These are phyloP conservation scores for Aspergillus neoniger DNA, from an alignment of 2,329 filamentous ascomycete species.

Conservation along the genomic window DNA sequence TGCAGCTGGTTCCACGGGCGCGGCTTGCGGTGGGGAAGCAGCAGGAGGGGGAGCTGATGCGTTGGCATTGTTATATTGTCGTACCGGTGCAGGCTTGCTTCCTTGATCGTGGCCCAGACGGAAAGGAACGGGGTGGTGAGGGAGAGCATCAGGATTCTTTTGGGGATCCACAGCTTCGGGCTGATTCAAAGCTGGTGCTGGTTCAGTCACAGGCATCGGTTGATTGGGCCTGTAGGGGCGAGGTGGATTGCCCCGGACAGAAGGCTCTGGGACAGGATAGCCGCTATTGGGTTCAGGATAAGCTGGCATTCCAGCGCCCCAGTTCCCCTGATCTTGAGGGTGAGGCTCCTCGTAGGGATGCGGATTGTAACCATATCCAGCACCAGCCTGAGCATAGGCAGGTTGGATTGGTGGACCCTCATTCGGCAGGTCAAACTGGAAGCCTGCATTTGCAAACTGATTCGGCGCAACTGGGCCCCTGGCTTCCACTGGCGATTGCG, in stretches of 20 bases:
- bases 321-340: slow-evolving; percentile 16
- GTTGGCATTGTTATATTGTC: slow-evolving; percentile 50
- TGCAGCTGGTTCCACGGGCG: slow-evolving; percentile 18
- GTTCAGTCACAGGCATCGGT: slow-evolving; percentile 22
- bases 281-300: slow-evolving; percentile 10
- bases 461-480: slow-evolving; percentile 27
- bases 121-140: slow-evolving; percentile 58
- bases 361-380: slow-evolving; percentile 24
- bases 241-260: slow-evolving; percentile 22
- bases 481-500: slow-evolving; percentile 53
- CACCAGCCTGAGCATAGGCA: slow-evolving; percentile 19
- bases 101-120: slow-evolving; percentile 52
- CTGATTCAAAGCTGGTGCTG: slow-evolving; percentile 15
- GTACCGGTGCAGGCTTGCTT: slow-evolving; percentile 53
- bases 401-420: slow-evolving; percentile 19
- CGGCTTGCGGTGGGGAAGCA: slow-evolving; percentile 25
- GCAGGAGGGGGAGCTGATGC: slow-evolving; percentile 37
- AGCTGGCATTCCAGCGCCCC: slow-evolving; percentile 13
- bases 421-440: slow-evolving; percentile 70
- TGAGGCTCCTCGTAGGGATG: slow-evolving; percentile 24
- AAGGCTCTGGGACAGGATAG: slow-evolving; percentile 6
- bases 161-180: slow-evolving; percentile 24
- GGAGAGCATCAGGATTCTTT: slow-evolving; percentile 58
- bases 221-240: slow-evolving; percentile 27
- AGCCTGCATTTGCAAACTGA: slow-evolving; percentile 54